These are phyloP conservation scores for Cercospora zeae-maydis DNA, from an alignment of 2,329 filamentous ascomycete species.

Conservation along the genomic window DNA sequence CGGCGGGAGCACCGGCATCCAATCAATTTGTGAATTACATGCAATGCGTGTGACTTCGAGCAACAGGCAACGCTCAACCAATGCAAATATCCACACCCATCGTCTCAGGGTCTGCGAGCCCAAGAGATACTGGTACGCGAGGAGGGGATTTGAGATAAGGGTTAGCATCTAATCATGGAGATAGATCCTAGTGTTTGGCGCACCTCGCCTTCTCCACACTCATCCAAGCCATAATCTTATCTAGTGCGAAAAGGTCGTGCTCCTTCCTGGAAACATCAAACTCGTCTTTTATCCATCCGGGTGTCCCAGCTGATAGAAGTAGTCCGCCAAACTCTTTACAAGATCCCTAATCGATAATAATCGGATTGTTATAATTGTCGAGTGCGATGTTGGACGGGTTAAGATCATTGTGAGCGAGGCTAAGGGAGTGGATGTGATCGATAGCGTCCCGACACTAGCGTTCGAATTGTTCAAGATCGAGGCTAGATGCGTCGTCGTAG, in stretches of 20 bases:
- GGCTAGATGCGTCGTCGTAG: constrained; percentile 19
- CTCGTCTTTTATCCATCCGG: constrained; percentile 25
- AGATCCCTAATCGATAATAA: constrained; percentile 38
- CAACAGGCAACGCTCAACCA: too few relatives aligned
- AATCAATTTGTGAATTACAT: too few relatives aligned
- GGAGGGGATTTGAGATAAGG: too few relatives aligned
- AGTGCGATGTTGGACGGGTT: constrained; percentile 37
- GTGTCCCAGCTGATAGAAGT: constrained; percentile 30
- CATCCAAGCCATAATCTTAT: constrained; percentile 31
- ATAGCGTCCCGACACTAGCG: constrained; percentile 27
- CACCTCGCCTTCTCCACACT: neutral
- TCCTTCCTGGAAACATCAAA: constrained; percentile 21
- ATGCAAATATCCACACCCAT: too few relatives aligned
- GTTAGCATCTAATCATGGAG: too few relatives aligned
- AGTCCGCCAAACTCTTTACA: constrained; percentile 28
- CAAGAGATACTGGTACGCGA: too few relatives aligned
- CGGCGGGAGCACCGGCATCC: too few relatives aligned
- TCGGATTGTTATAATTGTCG: constrained; percentile 25
- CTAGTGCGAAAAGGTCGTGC: constrained; percentile 15
- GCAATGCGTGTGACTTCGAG: too few relatives aligned
- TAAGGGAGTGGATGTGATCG: constrained; percentile 35
- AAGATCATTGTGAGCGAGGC: constrained; percentile 37
- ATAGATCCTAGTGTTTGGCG: too few relatives aligned
- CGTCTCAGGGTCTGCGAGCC: too few relatives aligned
- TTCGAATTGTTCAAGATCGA: constrained; percentile 22